phyloP scores from a whole-genome alignment of 805 yeast species.

The Cyberlindnera bimundalis region DNA sequence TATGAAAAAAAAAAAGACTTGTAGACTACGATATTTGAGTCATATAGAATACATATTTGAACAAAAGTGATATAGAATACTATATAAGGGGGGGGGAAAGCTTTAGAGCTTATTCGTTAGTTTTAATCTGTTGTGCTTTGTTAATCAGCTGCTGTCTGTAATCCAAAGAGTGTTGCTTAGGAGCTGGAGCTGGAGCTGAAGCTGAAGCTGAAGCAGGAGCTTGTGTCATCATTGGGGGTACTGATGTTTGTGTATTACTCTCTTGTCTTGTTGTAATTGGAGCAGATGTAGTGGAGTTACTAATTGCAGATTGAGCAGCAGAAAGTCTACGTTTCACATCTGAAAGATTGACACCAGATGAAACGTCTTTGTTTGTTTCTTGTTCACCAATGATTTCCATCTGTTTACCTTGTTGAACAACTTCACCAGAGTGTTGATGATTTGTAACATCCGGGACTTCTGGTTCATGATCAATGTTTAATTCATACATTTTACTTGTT shows the following conservation, averaged over 20 bases:
- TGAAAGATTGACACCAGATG: slow-evolving; percentile 5
- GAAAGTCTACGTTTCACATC: slow-evolving; percentile 1
- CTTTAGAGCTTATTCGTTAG: not conserved
- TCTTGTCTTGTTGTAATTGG: not conserved
- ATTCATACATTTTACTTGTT: slow-evolving; percentile 26
- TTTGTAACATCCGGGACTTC: slow-evolving; percentile 2
- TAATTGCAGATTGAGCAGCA: not conserved
- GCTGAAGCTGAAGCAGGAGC: slow-evolving; percentile 8
- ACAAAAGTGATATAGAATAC: too few species aligned
- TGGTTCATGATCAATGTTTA: slow-evolving; percentile 13
- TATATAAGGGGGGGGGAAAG: too few species aligned
- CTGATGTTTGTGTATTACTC: not conserved
- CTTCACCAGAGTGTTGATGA: slow-evolving; percentile 7
- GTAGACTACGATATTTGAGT: too few species aligned
- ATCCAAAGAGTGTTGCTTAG: slow-evolving; percentile 8
- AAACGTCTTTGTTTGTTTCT: not conserved
- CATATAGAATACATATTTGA: too few species aligned
- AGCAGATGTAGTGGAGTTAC: not conserved
- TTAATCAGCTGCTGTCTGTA: slow-evolving; percentile 11
- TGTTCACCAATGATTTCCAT: slow-evolving; percentile 8
- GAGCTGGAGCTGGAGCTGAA: not conserved
- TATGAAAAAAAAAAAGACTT: too few species aligned
- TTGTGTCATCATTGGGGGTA: too few species aligned
- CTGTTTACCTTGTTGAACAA: slow-evolving; percentile 5
- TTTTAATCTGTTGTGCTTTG: slow-evolving; percentile 3